Percentiles rank a stretch among this genome's conserved stretches.
phyloP scores from a whole-genome alignment of 1,284 basidiomycete genomes.

The Cryptococcus depauperatus region DNA sequence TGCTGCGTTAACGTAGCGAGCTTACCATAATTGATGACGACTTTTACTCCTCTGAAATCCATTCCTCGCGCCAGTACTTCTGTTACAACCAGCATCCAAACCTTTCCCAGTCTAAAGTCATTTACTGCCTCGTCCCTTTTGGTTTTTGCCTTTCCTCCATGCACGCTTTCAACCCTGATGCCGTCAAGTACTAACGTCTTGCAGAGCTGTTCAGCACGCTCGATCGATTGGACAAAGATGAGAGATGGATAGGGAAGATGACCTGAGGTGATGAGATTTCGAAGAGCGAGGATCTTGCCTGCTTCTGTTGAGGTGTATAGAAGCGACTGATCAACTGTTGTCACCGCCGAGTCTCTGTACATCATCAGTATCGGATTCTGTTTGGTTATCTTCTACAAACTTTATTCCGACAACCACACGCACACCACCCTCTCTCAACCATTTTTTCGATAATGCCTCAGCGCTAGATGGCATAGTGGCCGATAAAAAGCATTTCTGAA shows the following conservation, averaged over 20 bases:
- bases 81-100: constrained; percentile 87
- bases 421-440: constrained; percentile 68
- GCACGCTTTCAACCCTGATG: constrained; percentile 83
- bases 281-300: constrained; percentile 80
- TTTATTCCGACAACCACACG: constrained; percentile 90
- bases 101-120: constrained; percentile 75
- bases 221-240: constrained; percentile 87
- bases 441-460: constrained; percentile 77
- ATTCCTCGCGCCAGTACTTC: constrained; percentile 95
- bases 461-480: constrained; percentile 85
- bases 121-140: constrained; percentile 78
- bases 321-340: constrained; percentile 73
- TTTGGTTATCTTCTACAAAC: constrained; percentile 48
- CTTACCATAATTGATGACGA: constrained; percentile 80
- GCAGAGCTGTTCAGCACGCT: constrained; percentile 79
- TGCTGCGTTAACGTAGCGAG: too few species aligned
- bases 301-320: constrained; percentile 87
- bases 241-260: constrained; percentile 80
- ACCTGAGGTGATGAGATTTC: constrained; percentile 68
- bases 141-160: constrained; percentile 76
- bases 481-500: constrained; percentile 87
- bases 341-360: constrained; percentile 68
- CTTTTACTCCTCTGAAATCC: constrained; percentile 90
- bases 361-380: background rate
- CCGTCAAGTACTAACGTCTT: constrained; percentile 78